These are phyloP conservation scores for Xylogone sp. DNA, from an alignment of 2,329 filamentous ascomycete genomes.

Conservation along the genomic window DNA sequence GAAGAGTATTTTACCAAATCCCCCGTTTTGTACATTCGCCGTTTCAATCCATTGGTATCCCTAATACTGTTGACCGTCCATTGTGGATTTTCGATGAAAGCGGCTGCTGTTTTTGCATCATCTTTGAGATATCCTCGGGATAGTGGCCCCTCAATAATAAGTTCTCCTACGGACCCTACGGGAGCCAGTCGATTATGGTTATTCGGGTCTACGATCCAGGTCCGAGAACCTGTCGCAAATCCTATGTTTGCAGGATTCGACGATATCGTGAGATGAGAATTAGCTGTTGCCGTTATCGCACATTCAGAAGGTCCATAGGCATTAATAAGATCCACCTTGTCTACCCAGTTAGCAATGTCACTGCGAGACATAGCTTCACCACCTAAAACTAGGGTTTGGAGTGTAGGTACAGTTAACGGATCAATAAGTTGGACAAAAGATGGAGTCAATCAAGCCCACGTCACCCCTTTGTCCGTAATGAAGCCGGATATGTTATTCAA, in stretches of 20 bases:
- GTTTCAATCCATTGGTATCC: too few species aligned
- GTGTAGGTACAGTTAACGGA: background rate
- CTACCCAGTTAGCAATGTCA: constrained; percentile 25
- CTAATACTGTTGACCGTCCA: too few species aligned
- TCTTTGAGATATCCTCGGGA: constrained; percentile 18
- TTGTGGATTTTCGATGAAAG: constrained; percentile 10
- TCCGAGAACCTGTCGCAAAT: constrained; percentile 1
- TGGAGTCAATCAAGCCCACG: constrained; percentile 4
- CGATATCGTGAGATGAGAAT: constrained; percentile 1
- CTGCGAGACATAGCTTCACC: constrained; percentile 55
- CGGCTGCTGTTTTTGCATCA: constrained; percentile 6
- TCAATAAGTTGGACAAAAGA: constrained; percentile 1
- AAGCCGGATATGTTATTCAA: too few species aligned
- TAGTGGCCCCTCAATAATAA: constrained; percentile 18
- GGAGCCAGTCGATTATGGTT: constrained; percentile 11
- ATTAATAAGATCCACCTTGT: constrained; percentile 31
- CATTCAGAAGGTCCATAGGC: constrained; percentile 78
- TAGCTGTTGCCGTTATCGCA: constrained; percentile 1
- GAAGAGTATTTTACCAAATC: too few species aligned
- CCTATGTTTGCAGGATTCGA: constrained; percentile 10
- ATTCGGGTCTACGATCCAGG: constrained; percentile 12
- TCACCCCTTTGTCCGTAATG: constrained; percentile 4
- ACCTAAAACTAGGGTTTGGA: constrained; percentile 7
- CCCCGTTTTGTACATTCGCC: too few species aligned
- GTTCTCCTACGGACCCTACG: constrained; percentile 15